phyloP scores from a whole-genome alignment of 2,329 filamentous ascomycete genomes.

The Chaetomium strumarium region DNA sequence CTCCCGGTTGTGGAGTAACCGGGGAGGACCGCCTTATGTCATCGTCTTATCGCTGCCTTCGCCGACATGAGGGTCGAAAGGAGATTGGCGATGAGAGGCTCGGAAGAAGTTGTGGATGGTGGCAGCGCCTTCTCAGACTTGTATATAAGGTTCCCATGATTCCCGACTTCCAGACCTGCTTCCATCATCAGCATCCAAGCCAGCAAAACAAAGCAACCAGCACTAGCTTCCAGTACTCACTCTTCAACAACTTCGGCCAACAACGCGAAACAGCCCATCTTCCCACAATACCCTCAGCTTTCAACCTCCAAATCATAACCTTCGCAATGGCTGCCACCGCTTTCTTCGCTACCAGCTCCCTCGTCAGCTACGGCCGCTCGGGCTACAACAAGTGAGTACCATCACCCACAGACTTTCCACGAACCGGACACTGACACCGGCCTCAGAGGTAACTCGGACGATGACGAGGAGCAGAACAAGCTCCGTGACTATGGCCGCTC shows the following conservation, averaged over 20 bases:
- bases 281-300: constrained; percentile 3
- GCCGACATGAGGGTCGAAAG: constrained; percentile 7
- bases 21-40: constrained; percentile 12
- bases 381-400: constrained; percentile 40
- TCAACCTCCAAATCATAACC: constrained; percentile 8
- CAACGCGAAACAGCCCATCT: constrained; percentile 2
- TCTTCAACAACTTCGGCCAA: constrained; percentile 3
- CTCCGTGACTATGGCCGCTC: constrained; percentile 26
- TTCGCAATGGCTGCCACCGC: constrained; percentile 27
- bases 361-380: constrained; percentile 35
- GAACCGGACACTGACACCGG: constrained; percentile 7
- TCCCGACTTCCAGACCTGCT: constrained; percentile 13
- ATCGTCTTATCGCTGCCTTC: constrained; percentile 13
- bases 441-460: constrained; percentile 25
- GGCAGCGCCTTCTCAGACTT: neutral
- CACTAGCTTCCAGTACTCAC: constrained; percentile 2
- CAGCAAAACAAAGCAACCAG: constrained; percentile 5
- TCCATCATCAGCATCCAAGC: constrained; percentile 20
- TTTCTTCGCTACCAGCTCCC: constrained; percentile 20
- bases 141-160: constrained; percentile 21
- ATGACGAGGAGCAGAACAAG: constrained; percentile 29
- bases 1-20: constrained; percentile 3
- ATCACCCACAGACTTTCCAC: neutral
- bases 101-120: neutral
- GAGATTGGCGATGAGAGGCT: constrained; percentile 1